Base-by-base conservation (phyloP, 176 grass and related monocot genomes). In the Triticum turgidum region DNA sequence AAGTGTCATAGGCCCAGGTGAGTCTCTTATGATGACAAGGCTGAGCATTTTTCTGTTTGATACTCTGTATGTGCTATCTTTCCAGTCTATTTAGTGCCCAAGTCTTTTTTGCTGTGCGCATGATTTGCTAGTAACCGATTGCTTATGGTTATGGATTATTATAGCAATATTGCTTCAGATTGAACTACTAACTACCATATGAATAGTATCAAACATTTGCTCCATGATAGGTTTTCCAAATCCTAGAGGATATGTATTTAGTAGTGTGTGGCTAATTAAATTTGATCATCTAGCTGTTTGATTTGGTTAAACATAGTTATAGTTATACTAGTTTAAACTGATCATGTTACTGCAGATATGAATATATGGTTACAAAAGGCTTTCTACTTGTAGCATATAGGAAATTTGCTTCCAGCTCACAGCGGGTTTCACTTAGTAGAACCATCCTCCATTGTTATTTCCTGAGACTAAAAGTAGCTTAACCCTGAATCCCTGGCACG, bases 1-100 rank as follows among this genome's bases (percentile, higher is more conserved):
- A 92, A 95, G 83, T 67, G 89, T 88, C n/a, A 56, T 94, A 59
- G 88, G 93, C 65, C 92, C 92, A 54, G 92, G 93, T 98, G 88
- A 88, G 91, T 64, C 73, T 70, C 11, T 73, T 38, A 79, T 90
- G 66, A 73, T 58, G 51, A 4, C 2, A 67, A 24, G 1, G 9
- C 67, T 64, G 41, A 72, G 41, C 24, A 56, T 73, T 87, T 73
- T 87, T 79, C 15, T 27, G 2, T 21, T 30, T 54, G 13, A 51
- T 80, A 59, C 24, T 56, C 13, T 80, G 6, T 20, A 67, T 49
- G 45, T 49, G 12, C 11, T 49, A n/a, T 78, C 15, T 32, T 87
- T 89, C 3, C 13, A 74, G 12, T 25, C 45, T 64, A 71, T 83
- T 59, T 18, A 78, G 20, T 56, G 54, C 5, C 24, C 21, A 86